Evolutionary conservation across 768 basidiomycete species (phyloP), one percentile per base, ranked within the genome.

Genomic region (Cystofilobasidium capitatum): DNA sequence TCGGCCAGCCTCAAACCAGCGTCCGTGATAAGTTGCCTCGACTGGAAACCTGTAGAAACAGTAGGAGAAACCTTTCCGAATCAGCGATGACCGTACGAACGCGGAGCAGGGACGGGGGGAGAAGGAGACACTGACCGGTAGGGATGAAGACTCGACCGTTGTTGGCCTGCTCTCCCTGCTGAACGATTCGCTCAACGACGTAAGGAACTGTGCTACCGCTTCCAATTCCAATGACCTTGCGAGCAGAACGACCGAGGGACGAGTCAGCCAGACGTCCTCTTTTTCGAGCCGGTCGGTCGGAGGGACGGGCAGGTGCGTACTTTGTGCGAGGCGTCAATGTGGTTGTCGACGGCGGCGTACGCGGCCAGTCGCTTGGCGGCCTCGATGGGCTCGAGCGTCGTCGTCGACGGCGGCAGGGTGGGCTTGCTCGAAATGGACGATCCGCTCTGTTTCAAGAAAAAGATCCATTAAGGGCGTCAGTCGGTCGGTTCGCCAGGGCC

Each of bases 111-210:
- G 36, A 66, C 36, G 58, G 26, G 22, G 17, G 36, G 13, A 17
- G 37, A 40, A 9, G 29, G 44, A 22, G 35, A 26, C 14, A 74
- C 82, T 51, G 60, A 85, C 88, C 89, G 4, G 91, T 94, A 6
- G 92, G 91, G 65, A 96, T 84, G 77, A 96, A 96, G 8, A 93
- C 83, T 31, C 94, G 84, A 26, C 83, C 81, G 73, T 82, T 82
- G 81, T 99, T 99, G 16, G 82, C 79, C 39, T 83, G 84, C 17
- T 73, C 70, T 1, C 91, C 92, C 76, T 96, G 91, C 70, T 87
- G 82, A 14, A 91, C 82, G 65, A 99, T 93, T 62, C 92, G 83
- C 72, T 99, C 92, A 29, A 99, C 92, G 61, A 98, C 92, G 74
- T 94, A 99, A 3, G 91, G 91, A 0, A 97, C 92, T 1, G 92